A percentile compares a stretch with the other conserved stretches of the same genome.
These are phyloP conservation scores for Aureobasidium musti DNA, from an alignment of 2,329 filamentous ascomycete genomes.

Conservation along the genomic window DNA sequence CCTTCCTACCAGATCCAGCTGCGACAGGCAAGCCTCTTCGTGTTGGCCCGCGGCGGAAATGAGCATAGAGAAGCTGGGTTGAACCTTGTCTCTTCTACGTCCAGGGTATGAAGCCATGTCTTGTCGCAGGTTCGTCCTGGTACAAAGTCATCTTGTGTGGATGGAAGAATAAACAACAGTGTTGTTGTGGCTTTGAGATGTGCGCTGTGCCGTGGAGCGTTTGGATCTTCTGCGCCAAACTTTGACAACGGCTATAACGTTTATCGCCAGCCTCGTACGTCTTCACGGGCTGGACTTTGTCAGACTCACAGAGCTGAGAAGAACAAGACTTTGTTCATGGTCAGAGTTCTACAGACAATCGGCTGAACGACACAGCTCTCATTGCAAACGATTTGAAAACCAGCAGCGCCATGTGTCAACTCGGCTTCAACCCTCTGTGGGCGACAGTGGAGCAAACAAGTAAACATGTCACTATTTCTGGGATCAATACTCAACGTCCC, in stretches of 20 bases:
- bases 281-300: not conserved
- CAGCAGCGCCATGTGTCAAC: not conserved
- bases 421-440: not conserved
- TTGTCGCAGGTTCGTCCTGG: not conserved
- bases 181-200: not conserved
- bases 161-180: not conserved
- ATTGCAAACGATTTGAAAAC: not conserved
- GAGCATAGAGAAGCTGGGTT: not conserved
- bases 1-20: conserved; percentile 22
- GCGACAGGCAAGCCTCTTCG: conserved; percentile 6
- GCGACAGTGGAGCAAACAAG: not conserved
- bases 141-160: not conserved
- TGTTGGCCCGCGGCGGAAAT: conserved; percentile 22
- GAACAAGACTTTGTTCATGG: not conserved
- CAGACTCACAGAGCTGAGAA: not conserved
- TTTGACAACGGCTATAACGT: conserved; percentile 12
- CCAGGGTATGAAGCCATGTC: not conserved
- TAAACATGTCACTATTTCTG: not conserved
- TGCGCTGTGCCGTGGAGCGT: conserved; percentile 15
- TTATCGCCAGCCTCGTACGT: conserved; percentile 12
- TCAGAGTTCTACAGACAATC: not conserved
- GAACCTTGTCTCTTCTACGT: not conserved
- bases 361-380: too few relatives aligned
- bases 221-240: conserved; percentile 1
- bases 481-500: conserved; percentile 11